phyloP scores from a whole-genome alignment of 352 stramenopile genomes.

The Phytophthora agathidicida region DNA sequence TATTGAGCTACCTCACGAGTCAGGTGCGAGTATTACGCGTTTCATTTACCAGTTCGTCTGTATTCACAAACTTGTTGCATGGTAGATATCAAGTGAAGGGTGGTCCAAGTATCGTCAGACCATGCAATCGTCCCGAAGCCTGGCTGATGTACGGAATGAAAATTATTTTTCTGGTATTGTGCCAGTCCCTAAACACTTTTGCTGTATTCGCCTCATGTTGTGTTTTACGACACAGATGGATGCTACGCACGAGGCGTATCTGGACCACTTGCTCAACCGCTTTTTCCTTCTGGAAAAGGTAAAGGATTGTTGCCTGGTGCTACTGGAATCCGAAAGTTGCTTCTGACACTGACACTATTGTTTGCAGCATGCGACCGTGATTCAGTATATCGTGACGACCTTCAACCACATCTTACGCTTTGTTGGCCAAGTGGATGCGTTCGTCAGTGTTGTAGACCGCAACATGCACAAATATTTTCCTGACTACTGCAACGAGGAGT shows the following conservation, averaged over 20 bases:
- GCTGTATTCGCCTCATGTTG: background rate
- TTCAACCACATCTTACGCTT: conserved; percentile 81
- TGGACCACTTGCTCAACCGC: conserved; percentile 64
- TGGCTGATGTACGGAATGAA: conserved; percentile 30
- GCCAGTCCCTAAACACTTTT: background rate
- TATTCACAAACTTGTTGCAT: conserved; percentile 1
- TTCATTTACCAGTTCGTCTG: background rate
- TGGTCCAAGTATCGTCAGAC: conserved; percentile 29
- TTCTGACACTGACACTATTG: conserved; percentile 1
- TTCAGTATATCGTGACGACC: conserved; percentile 71
- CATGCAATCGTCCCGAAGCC: conserved; percentile 26
- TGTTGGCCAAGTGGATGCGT: conserved; percentile 56
- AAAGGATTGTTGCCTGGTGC: background rate
- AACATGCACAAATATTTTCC: conserved; percentile 49
- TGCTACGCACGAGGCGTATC: conserved; percentile 57
- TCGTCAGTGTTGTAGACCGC: conserved; percentile 53
- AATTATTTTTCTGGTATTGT: background rate
- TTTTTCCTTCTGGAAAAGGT: conserved; percentile 85
- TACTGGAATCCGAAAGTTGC: background rate
- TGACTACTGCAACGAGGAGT: background rate
- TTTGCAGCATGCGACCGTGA: conserved; percentile 60
- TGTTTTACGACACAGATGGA: conserved; percentile 53
- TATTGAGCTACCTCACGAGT: conserved; percentile 72
- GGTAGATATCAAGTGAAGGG: conserved; percentile 32
- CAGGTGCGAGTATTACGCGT: conserved; percentile 48